Evolutionary conservation across 768 basidiomycete genomes (phyloP), one percentile per base, ranked within the genome.

Genomic region (Boletales sp.): DNA sequence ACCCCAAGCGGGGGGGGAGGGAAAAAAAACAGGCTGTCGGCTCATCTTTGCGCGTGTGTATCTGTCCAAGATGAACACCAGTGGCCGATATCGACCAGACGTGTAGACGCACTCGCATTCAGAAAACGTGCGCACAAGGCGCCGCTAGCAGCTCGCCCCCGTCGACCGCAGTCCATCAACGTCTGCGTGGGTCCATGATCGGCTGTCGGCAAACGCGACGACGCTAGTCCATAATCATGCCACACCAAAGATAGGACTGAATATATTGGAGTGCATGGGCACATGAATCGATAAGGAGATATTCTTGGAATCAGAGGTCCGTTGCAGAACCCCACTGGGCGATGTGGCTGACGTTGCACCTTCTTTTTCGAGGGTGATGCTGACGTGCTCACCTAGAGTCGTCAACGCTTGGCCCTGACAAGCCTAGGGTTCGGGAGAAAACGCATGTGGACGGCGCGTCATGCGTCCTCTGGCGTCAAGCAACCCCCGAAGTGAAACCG

Each of bases 281-380:
- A 44, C 45, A 56, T 39, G 52, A 12, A n/a, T 37, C 33, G 59
- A 61, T 58, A 58, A 61, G 40, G 36, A 31, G 58, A 48, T 61
- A 60, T 60, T 61, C 56, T 55, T 58, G 56, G 55, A 42, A 28
- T 21, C 41, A 30, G 31, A 21, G 46, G 41, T 19, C 5, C 31
- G 32, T 21, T 35, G 35, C 18, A 12, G 33, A 28, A 28, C 4
- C 6, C 3, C 6, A 5, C 25, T 7, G 7, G 25, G 25, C 25
- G 25, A 28, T 6, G 7, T 28, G 25, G 6, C 25, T 28, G 25
- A 15, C 32, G 19, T 13, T 40, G 9, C 8, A n/a, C 31, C 15
- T 37, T 25, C 40, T 39, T 37, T 28, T 49, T 28, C 25, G 25
- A 19, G n/a, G 54, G 42, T 31, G 15, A 15, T 33, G 40, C 53